Percentiles rank a stretch among this genome's conserved stretches.
Evolutionary conservation across 2,329 filamentous ascomycete species (phyloP).

Genomic region (Diplodia sapinea): DNA sequence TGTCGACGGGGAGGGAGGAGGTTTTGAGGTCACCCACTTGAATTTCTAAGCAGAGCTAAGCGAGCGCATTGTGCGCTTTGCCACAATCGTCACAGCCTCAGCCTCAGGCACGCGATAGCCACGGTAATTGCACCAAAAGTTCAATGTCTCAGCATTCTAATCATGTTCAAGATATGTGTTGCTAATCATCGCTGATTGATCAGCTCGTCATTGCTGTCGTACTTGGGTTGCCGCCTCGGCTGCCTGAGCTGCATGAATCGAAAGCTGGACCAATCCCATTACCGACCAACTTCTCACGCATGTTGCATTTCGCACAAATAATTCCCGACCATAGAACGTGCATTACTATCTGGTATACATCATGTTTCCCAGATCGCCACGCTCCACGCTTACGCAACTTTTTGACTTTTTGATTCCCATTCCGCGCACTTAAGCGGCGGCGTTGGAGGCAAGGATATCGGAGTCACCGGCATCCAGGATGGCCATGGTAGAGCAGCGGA

Average conservation of each 20-base stretch:
- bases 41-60: constrained; percentile 32
- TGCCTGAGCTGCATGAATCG: background rate
- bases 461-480: constrained; percentile 96
- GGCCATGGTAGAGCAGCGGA: constrained; percentile 96
- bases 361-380: constrained; percentile 21
- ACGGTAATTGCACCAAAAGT: background rate
- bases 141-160: background rate
- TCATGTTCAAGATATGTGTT: background rate
- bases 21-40: constrained; percentile 31
- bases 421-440: constrained; percentile 45
- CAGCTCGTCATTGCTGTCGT: background rate
- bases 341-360: constrained; percentile 30
- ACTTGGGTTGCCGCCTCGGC: background rate
- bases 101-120: constrained; percentile 1
- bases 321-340: constrained; percentile 28
- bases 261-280: background rate
- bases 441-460: constrained; percentile 86
- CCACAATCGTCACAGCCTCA: constrained; percentile 28
- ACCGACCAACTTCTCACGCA: background rate
- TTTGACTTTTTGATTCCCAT: background rate
- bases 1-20: constrained; percentile 27
- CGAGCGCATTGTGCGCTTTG: constrained; percentile 29
- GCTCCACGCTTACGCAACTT: constrained; percentile 1
- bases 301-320: background rate
- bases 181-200: background rate